Evolutionary conservation across 257 asterid genomes (phyloP).

Genomic region (Rubia yunnanensis): DNA sequence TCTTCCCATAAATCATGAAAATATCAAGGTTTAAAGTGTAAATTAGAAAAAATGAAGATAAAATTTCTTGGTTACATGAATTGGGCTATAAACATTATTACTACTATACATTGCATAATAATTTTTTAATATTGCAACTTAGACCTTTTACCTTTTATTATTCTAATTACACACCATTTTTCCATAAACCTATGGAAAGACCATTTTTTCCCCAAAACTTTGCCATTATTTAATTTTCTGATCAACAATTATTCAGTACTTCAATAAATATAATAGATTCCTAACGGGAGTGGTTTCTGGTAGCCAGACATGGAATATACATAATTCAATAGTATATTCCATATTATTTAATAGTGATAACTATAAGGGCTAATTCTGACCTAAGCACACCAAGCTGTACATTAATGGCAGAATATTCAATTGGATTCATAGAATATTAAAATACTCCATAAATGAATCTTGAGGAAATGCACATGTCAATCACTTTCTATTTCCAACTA

Average conservation of each 20-base stretch:
- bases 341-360: background rate
- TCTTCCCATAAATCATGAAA: no score
- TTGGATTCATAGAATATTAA: conserved; percentile 1
- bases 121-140: no score
- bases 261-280: background rate
- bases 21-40: no score
- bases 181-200: no score
- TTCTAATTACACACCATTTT: no score
- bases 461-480: background rate
- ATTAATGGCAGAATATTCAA: conserved; percentile 12
- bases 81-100: no score
- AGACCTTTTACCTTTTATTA: no score
- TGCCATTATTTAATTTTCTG: no score
- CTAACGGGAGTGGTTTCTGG: background rate
- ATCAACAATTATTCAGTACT: background rate
- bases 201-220: no score
- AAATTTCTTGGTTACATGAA: no score
- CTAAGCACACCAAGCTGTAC: background rate
- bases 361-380: background rate
- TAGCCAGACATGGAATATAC: background rate
- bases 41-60: no score
- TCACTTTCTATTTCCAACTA: conserved; percentile 3
- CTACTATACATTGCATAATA: no score
- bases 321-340: background rate
- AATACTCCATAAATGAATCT: background rate